Conservation (phyloP, 1,139 yeast species). For the Taphrina sp. region DNA sequence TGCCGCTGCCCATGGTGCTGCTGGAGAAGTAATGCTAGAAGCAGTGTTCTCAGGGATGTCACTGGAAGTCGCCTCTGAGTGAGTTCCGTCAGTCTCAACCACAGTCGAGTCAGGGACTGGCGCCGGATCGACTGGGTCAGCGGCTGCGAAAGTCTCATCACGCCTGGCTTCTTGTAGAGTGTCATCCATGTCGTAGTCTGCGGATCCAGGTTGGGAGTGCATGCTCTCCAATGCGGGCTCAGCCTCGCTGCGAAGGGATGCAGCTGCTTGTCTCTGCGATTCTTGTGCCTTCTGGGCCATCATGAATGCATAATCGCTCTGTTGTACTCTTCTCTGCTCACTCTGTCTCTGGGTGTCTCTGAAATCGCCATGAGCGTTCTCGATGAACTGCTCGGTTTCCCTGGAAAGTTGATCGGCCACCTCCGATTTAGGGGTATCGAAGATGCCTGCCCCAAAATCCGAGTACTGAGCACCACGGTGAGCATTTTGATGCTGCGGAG, state of each 20-base stretch:
- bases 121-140: too few relatives aligned
- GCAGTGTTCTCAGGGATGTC: too few relatives aligned
- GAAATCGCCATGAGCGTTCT: slow-evolving; percentile 10
- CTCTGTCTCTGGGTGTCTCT: background rate
- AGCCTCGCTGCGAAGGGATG: background rate
- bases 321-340: slow-evolving; percentile 1
- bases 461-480: slow-evolving; percentile 25
- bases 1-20: slow-evolving; percentile 52
- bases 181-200: too few relatives aligned
- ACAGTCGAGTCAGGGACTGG: too few relatives aligned
- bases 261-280: slow-evolving; percentile 1
- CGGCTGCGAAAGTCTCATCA: too few relatives aligned
- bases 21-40: slow-evolving; percentile 34
- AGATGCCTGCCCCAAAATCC: slow-evolving; percentile 34
- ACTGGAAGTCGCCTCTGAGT: too few relatives aligned
- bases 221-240: too few relatives aligned
- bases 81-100: too few relatives aligned
- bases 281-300: slow-evolving; percentile 22
- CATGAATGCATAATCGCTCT: slow-evolving; percentile 13
- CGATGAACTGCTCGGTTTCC: slow-evolving; percentile 15
- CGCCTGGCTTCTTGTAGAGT: too few relatives aligned
- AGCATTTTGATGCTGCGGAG: slow-evolving; percentile 12
- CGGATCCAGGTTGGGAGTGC: too few relatives aligned
- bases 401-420: slow-evolving; percentile 31
- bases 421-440: slow-evolving; percentile 34